Evolutionary conservation across 2,329 filamentous ascomycete species (phyloP).

Genomic region (Cyphellophora europaea): DNA sequence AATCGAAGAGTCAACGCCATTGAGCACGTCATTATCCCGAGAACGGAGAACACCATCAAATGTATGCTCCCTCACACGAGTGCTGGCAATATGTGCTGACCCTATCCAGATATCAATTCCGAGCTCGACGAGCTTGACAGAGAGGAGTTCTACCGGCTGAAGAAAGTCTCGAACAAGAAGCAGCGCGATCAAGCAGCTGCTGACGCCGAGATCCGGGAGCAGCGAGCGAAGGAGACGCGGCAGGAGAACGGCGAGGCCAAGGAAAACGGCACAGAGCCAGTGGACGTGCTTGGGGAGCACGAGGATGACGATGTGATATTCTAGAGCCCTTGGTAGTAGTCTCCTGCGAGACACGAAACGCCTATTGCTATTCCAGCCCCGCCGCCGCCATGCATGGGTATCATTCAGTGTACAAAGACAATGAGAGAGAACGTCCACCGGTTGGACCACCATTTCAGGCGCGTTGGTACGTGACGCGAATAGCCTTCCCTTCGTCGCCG

Average conservation of each 20-base stretch:
- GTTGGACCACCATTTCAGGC: constrained; percentile 47
- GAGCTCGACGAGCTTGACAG: constrained; percentile 94
- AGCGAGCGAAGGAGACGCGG: constrained; percentile 29
- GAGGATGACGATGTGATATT: constrained; percentile 86
- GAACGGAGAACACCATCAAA: constrained; percentile 99
- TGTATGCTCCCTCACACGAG: constrained; percentile 46
- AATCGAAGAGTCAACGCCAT: constrained; percentile 97
- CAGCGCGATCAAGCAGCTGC: constrained; percentile 63
- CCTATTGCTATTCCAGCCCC: no score
- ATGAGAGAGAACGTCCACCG: no score
- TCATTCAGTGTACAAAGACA: no score
- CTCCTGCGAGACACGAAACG: no score
- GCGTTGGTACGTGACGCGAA: constrained; percentile 95
- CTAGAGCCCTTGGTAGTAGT: no score
- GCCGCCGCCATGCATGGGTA: constrained; percentile 12
- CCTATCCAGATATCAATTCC: constrained; percentile 73
- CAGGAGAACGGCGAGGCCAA: constrained; percentile 13
- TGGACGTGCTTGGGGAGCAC: constrained; percentile 62
- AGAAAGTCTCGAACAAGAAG: constrained; percentile 86
- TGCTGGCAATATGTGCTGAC: constrained; percentile 4
- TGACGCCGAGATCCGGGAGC: constrained; percentile 58
- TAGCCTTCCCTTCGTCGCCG: constrained; percentile 62
- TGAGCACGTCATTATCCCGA: constrained; percentile 74
- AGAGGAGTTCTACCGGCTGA: constrained; percentile 95
- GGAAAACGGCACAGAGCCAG: constrained; percentile 29